Conservation (phyloP, 352 stramenopile genomes). For the Phytophthora sp. region DNA sequence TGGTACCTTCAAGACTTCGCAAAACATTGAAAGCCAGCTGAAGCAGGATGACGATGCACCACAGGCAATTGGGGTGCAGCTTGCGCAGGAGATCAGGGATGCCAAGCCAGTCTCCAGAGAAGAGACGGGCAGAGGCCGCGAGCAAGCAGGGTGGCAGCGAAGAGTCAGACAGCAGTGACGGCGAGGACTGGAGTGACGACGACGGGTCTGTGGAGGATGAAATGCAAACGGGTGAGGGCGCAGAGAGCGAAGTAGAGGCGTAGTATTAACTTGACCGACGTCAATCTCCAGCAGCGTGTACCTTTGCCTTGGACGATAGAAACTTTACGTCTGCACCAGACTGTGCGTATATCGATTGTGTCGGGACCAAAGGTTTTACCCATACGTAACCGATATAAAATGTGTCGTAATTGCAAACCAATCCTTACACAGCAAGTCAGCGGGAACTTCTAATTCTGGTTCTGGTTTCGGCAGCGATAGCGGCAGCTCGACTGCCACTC, state of each 20-base stretch:
- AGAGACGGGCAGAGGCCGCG: background rate
- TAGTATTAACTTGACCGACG: background rate
- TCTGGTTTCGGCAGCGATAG: constrained; percentile 11
- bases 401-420: too few relatives aligned
- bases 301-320: too few relatives aligned
- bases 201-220: background rate
- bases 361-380: too few relatives aligned
- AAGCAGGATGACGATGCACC: too few relatives aligned
- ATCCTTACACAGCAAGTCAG: constrained; percentile 27
- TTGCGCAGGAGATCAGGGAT: background rate
- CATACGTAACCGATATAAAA: too few relatives aligned
- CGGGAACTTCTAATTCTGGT: constrained; percentile 18
- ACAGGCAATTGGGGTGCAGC: background rate
- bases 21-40: background rate
- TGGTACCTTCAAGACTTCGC: too few relatives aligned
- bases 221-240: background rate
- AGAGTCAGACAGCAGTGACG: constrained; percentile 1
- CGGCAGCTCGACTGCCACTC: constrained; percentile 11
- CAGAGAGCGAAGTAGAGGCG: background rate
- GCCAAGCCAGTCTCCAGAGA: background rate
- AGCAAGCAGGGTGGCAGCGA: background rate
- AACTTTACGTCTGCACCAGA: too few relatives aligned
- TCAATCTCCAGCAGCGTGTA: background rate
- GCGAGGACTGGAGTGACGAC: constrained; percentile 8
- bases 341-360: too few relatives aligned